Evolutionary conservation across 2,329 filamentous ascomycete species (phyloP).

Genomic region (Colletotrichum sp.): DNA sequence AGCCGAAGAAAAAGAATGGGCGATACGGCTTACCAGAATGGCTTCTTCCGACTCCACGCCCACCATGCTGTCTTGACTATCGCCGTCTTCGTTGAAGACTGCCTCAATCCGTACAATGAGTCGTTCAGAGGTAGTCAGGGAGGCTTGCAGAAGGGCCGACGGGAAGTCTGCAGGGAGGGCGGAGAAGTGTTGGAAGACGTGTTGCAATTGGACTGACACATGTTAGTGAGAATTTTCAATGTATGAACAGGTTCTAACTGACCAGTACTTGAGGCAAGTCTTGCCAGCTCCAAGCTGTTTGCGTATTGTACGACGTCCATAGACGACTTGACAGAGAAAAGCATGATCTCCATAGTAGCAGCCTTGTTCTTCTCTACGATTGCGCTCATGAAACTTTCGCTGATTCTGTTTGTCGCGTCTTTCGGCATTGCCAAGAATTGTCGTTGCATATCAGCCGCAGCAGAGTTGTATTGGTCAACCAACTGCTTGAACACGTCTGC

Average conservation of each 20-base stretch:
- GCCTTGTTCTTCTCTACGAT: conserved; percentile 58
- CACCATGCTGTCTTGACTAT: conserved; percentile 40
- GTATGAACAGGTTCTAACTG: conserved; percentile 13
- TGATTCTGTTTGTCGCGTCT: conserved; percentile 46
- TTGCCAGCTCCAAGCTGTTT: conserved; percentile 48
- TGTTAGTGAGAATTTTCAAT: conserved; percentile 17
- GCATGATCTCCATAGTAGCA: conserved; percentile 56
- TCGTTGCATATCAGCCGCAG: conserved; percentile 59
- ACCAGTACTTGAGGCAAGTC: conserved; percentile 53
- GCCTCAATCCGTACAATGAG: conserved; percentile 50
- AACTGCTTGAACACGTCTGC: conserved; percentile 61
- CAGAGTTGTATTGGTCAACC: conserved; percentile 61
- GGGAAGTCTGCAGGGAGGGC: conserved; percentile 46
- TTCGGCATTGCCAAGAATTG: conserved; percentile 56
- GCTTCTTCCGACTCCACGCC: conserved; percentile 51
- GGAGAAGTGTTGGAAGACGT: conserved; percentile 54
- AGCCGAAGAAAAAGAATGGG: background rate
- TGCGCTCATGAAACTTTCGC: conserved; percentile 48
- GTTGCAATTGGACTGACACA: conserved; percentile 48
- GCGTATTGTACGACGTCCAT: conserved; percentile 55
- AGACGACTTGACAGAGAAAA: conserved; percentile 52
- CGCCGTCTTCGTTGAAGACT: conserved; percentile 41
- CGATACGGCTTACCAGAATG: conserved; percentile 35
- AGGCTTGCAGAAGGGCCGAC: conserved; percentile 50
- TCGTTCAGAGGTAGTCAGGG: conserved; percentile 50